phyloP scores from a whole-genome alignment of 1,139 yeast species.

The Yamadazyma diospyri region DNA sequence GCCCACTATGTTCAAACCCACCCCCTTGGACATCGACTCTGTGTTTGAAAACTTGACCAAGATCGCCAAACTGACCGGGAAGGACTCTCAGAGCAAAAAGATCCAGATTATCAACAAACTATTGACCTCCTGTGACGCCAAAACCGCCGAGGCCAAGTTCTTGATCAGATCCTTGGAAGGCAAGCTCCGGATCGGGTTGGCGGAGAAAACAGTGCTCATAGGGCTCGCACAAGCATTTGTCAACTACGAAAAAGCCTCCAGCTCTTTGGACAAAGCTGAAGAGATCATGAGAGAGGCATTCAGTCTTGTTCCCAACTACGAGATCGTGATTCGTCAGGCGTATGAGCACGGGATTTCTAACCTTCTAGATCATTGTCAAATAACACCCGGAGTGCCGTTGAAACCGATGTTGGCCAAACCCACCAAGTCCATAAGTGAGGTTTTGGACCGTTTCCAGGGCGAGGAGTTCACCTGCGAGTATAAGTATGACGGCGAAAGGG shows the following conservation, averaged over 20 bases:
- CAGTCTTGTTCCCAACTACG: conserved; percentile 90
- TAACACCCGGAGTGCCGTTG: conserved; percentile 90
- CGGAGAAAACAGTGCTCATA: conserved; percentile 85
- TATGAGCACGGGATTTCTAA: conserved; percentile 64
- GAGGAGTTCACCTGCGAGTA: conserved; percentile 91
- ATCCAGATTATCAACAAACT: conserved; percentile 74
- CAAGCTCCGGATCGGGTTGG: conserved; percentile 86
- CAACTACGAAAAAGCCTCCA: conserved; percentile 41
- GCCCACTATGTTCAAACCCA: conserved; percentile 90
- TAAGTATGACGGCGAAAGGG: conserved; percentile 97
- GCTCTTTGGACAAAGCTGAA: conserved; percentile 58
- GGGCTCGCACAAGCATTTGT: conserved; percentile 83
- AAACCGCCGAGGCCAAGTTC: conserved; percentile 74
- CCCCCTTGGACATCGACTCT: conserved; percentile 64
- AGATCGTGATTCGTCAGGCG: conserved; percentile 64
- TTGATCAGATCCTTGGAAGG: conserved; percentile 89
- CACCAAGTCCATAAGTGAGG: conserved; percentile 86
- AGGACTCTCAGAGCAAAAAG: conserved; percentile 76
- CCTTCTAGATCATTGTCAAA: conserved; percentile 62
- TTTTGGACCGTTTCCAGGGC: conserved; percentile 82
- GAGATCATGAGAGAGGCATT: conserved; percentile 80
- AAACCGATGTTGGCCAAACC: conserved; percentile 99
- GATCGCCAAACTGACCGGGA: conserved; percentile 81
- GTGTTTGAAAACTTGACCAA: conserved; percentile 74
- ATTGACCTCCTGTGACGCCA: conserved; percentile 83